Percentiles rank a stretch among this genome's conserved stretches.
phyloP scores from a whole-genome alignment of 2,329 filamentous ascomycete species.

The Monilinia aucupariae region DNA sequence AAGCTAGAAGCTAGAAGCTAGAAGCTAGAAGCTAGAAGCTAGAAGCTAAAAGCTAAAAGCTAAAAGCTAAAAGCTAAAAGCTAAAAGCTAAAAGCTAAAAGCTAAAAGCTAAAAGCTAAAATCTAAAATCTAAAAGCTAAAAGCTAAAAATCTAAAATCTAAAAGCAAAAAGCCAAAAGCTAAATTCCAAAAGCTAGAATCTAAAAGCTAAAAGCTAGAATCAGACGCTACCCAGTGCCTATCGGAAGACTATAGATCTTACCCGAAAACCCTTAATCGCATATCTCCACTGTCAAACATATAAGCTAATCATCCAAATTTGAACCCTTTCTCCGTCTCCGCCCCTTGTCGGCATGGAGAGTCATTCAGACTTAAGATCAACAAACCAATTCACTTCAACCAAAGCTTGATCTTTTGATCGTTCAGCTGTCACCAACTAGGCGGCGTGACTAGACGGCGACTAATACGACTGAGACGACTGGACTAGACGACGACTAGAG shows the following conservation, averaged over 20 bases:
- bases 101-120: background rate
- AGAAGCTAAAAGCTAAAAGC: background rate
- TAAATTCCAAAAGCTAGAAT: too few relatives aligned
- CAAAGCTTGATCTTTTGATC: background rate
- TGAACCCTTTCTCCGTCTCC: too few relatives aligned
- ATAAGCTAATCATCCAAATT: background rate
- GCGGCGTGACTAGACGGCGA: background rate
- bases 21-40: too few relatives aligned
- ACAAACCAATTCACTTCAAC: background rate
- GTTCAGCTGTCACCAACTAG: background rate
- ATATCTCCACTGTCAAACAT: slow-evolving; percentile 5
- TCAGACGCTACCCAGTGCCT: background rate
- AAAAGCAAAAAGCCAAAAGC: background rate
- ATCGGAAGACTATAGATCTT: slow-evolving; percentile 5
- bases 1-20: background rate
- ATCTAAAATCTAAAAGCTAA: background rate
- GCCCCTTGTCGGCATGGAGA: background rate
- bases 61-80: background rate
- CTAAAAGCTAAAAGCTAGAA: background rate
- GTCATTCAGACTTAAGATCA: background rate
- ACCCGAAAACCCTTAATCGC: background rate
- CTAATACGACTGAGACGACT: too few relatives aligned
- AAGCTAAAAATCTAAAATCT: background rate
- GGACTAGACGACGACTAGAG: too few relatives aligned
- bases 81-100: background rate